phyloP scores from a whole-genome alignment of 495 filamentous ascomycete species.

The Aspergillus bertholletiae region DNA sequence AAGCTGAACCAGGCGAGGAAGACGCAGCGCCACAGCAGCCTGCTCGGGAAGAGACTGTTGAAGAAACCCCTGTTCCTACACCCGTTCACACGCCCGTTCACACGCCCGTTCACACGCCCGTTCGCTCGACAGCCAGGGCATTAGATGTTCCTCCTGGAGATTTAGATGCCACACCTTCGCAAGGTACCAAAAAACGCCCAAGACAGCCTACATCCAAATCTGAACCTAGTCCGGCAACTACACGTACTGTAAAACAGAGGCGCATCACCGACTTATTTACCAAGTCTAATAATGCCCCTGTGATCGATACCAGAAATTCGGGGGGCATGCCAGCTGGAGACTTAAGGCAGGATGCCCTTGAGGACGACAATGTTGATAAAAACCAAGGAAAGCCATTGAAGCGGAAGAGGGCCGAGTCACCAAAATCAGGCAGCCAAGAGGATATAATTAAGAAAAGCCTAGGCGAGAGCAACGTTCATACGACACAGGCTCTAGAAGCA shows the following conservation, averaged over 20 bases:
- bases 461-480: neutral
- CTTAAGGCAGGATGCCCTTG: neutral
- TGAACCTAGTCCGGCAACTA: neutral
- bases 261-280: neutral
- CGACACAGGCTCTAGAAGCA: neutral
- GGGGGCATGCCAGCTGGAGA: neutral
- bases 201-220: neutral
- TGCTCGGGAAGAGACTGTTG: neutral
- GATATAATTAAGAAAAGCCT: neutral
- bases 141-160: neutral
- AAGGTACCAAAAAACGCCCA: constrained; percentile 7
- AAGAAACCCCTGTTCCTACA: neutral
- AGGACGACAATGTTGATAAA: neutral
- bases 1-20: neutral
- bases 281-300: neutral
- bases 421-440: neutral
- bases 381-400: constrained; percentile 1
- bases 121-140: neutral
- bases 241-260: constrained; percentile 6
- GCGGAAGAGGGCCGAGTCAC: constrained; percentile 11
- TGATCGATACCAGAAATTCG: neutral
- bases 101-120: neutral
- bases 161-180: neutral
- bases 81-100: neutral
- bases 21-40: neutral